phyloP scores from a whole-genome alignment of 257 asterid species.

The Salvia hispanica region DNA sequence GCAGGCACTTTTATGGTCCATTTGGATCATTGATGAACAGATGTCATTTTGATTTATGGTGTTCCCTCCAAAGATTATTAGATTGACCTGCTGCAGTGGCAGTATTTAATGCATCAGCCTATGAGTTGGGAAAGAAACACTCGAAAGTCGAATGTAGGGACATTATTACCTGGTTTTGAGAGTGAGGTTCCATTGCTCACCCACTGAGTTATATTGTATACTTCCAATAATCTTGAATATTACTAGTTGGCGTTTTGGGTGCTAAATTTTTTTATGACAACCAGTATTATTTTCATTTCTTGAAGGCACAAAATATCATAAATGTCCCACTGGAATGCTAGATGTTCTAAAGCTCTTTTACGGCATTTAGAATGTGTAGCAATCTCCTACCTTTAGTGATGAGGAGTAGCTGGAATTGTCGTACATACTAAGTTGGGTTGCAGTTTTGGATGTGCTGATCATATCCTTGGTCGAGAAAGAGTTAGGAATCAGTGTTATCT shows the following conservation, averaged over 20 bases:
- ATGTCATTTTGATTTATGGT: slow-evolving; percentile 50
- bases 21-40: slow-evolving; percentile 60
- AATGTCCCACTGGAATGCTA: slow-evolving; percentile 29
- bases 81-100: slow-evolving; percentile 49
- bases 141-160: slow-evolving; percentile 36
- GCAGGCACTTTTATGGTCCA: slow-evolving; percentile 63
- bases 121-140: slow-evolving; percentile 47
- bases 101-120: slow-evolving; percentile 43
- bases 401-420: slow-evolving; percentile 27
- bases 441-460: slow-evolving; percentile 21
- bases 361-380: slow-evolving; percentile 34
- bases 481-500: slow-evolving; percentile 20
- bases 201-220: slow-evolving; percentile 36
- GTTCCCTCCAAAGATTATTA: slow-evolving; percentile 51
- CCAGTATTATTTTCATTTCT: slow-evolving; percentile 25
- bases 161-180: slow-evolving; percentile 32
- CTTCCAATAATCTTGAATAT: slow-evolving; percentile 31
- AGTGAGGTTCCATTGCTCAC: slow-evolving; percentile 31
- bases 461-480: slow-evolving; percentile 22
- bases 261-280: slow-evolving; percentile 26
- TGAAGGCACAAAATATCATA: slow-evolving; percentile 38
- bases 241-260: slow-evolving; percentile 29
- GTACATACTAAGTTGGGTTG: slow-evolving; percentile 25
- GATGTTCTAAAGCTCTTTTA: slow-evolving; percentile 31
- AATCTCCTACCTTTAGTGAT: slow-evolving; percentile 32